phyloP scores from a whole-genome alignment of 2,329 filamentous ascomycete genomes.

The Hymenoscyphus linearis region DNA sequence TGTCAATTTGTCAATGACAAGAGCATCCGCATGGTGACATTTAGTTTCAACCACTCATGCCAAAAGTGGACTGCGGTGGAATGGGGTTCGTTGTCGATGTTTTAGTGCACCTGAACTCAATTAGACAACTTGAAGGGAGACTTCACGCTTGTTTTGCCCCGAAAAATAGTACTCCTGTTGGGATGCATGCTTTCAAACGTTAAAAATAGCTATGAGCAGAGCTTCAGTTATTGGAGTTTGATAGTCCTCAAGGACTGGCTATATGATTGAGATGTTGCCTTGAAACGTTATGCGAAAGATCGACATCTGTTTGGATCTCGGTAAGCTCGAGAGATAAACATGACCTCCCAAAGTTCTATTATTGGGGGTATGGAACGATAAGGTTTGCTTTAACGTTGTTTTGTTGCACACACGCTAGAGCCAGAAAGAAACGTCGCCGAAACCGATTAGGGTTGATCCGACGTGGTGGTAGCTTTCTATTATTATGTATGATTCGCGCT shows the following conservation, averaged over 20 bases:
- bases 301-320: conserved; percentile 1
- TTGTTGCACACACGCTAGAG: neutral
- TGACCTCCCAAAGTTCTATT: neutral
- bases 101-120: neutral
- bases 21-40: conserved; percentile 3
- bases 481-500: no score
- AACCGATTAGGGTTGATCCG: neutral
- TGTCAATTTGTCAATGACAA: no score
- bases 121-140: neutral
- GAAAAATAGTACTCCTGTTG: neutral
- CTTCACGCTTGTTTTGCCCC: neutral
- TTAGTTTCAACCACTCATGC: conserved; percentile 1
- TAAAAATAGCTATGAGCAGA: neutral
- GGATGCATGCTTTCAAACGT: neutral
- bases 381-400: conserved; percentile 7
- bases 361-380: conserved; percentile 1
- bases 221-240: neutral
- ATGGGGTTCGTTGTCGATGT: neutral
- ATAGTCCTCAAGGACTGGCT: neutral
- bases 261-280: neutral
- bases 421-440: neutral
- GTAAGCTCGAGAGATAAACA: neutral
- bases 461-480: neutral
- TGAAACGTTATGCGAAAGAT: neutral
- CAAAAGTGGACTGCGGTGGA: neutral